A percentile compares a stretch with the other conserved stretches of the same genome.
Evolutionary conservation across 352 stramenopile species (phyloP).

Genomic region (Globisporangium paroecandrum): DNA sequence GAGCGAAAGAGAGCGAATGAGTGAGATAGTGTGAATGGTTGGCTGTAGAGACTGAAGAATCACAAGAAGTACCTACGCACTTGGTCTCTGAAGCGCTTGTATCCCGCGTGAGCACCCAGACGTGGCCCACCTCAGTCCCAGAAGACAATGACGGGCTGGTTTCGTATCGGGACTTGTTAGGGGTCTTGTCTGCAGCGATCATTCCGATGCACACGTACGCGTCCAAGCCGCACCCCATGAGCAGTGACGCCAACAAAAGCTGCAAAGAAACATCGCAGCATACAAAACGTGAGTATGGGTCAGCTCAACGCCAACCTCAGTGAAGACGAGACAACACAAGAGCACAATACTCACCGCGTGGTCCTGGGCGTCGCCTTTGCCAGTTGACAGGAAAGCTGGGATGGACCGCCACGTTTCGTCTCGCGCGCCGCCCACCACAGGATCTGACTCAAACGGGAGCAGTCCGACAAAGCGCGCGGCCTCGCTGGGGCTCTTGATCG

Average conservation of each 20-base stretch:
- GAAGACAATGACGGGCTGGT: neutral
- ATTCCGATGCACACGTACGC: constrained; percentile 87
- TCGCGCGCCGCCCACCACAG: constrained; percentile 43
- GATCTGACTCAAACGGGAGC: constrained; percentile 59
- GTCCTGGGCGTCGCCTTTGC: constrained; percentile 78
- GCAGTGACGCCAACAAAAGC: constrained; percentile 80
- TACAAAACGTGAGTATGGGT: neutral
- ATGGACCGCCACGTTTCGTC: constrained; percentile 82
- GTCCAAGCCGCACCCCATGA: constrained; percentile 87
- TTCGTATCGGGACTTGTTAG: constrained; percentile 12
- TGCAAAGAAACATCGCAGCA: constrained; percentile 18
- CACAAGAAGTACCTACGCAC: constrained; percentile 6
- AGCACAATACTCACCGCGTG: constrained; percentile 47
- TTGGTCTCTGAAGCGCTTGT: constrained; percentile 16
- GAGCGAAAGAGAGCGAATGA: no score
- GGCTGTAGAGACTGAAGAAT: neutral
- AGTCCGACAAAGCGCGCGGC: constrained; percentile 83
- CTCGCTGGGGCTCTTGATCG: constrained; percentile 72
- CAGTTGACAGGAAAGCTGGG: constrained; percentile 61
- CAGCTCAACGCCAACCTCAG: neutral
- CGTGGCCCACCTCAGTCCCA: constrained; percentile 47
- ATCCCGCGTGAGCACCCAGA: constrained; percentile 74
- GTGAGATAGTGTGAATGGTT: no score
- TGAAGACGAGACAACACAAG: neutral
- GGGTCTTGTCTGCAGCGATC: constrained; percentile 36